Evolutionary conservation across 352 stramenopile genomes (phyloP).

Genomic region (Globisporangium ultimum): DNA sequence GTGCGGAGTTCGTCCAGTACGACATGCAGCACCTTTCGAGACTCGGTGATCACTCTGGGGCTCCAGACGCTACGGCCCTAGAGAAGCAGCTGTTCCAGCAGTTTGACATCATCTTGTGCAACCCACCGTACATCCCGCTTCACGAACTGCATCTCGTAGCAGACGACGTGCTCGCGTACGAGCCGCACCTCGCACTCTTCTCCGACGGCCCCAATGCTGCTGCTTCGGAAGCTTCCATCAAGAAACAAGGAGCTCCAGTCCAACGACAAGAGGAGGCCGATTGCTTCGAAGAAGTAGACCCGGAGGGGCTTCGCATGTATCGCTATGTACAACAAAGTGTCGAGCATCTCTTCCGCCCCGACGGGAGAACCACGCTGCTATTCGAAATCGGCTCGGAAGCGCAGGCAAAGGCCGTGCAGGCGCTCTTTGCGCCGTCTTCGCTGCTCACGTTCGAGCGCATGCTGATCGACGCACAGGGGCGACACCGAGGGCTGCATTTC

Average conservation of each 20-base stretch:
- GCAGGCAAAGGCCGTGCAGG: slow-evolving; percentile 41
- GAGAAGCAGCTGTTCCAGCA: slow-evolving; percentile 21
- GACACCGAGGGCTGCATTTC: slow-evolving; percentile 41
- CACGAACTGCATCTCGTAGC: slow-evolving; percentile 53
- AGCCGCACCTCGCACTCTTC: slow-evolving; percentile 76
- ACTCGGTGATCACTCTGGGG: neutral
- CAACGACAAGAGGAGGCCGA: slow-evolving; percentile 9
- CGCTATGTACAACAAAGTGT: slow-evolving; percentile 29
- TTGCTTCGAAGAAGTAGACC: slow-evolving; percentile 9
- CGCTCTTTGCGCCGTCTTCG: slow-evolving; percentile 27
- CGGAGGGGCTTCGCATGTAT: slow-evolving; percentile 56
- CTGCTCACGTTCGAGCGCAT: slow-evolving; percentile 28
- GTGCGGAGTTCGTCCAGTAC: slow-evolving; percentile 25
- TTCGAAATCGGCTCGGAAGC: slow-evolving; percentile 58
- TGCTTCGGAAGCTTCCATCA: neutral
- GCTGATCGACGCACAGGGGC: slow-evolving; percentile 33
- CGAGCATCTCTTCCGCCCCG: slow-evolving; percentile 25
- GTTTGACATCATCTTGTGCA: slow-evolving; percentile 74
- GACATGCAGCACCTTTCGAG: slow-evolving; percentile 27
- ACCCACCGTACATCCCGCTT: slow-evolving; percentile 70
- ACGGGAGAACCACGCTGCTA: slow-evolving; percentile 19
- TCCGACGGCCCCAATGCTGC: slow-evolving; percentile 29
- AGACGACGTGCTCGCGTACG: slow-evolving; percentile 52
- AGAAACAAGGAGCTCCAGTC: neutral
- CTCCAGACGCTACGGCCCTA: neutral